Conservation (phyloP, 805 yeast species). For the Metschnikowia santaceciliae region DNA sequence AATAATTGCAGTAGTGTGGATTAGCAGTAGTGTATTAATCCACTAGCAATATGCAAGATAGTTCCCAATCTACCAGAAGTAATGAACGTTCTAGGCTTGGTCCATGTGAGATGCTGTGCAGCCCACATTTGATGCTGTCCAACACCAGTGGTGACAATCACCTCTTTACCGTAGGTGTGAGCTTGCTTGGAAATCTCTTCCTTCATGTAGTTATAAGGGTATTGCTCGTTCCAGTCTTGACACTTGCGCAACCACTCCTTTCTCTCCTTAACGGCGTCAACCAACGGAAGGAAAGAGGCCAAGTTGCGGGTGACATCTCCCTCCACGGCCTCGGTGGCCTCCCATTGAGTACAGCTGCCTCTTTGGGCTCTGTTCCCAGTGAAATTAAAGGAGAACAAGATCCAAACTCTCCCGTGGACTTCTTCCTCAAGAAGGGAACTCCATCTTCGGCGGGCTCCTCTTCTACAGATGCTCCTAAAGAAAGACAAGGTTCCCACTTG, state of each 20-base stretch:
- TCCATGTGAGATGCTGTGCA: conserved; percentile 96
- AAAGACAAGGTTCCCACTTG: conserved; percentile 29
- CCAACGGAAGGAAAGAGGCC: conserved; percentile 65
- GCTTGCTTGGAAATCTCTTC: conserved; percentile 81
- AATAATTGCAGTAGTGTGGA: no score
- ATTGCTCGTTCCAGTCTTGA: conserved; percentile 77
- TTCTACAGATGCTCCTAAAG: conserved; percentile 24
- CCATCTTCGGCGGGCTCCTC: conserved; percentile 15
- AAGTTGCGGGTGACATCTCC: conserved; percentile 89
- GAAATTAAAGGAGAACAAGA: conserved; percentile 17
- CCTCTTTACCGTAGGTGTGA: conserved; percentile 59
- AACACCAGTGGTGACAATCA: conserved; percentile 93
- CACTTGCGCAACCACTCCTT: conserved; percentile 75
- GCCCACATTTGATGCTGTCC: conserved; percentile 99
- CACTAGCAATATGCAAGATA: conserved; percentile 30
- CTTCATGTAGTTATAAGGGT: conserved; percentile 75
- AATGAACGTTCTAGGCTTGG: conserved; percentile 83
- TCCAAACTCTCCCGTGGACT: conserved; percentile 47
- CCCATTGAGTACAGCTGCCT: conserved; percentile 39
- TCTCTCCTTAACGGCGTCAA: conserved; percentile 62
- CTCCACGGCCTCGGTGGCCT: conserved; percentile 93
- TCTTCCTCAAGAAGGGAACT: conserved; percentile 38
- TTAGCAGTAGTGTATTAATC: no score
- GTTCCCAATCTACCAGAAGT: conserved; percentile 99
- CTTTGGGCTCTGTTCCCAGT: conserved; percentile 20